Percentiles rank a stretch among this genome's conserved stretches.
phyloP scores from a whole-genome alignment of 1,284 basidiomycete species.

The Coriolopsis trogii region DNA sequence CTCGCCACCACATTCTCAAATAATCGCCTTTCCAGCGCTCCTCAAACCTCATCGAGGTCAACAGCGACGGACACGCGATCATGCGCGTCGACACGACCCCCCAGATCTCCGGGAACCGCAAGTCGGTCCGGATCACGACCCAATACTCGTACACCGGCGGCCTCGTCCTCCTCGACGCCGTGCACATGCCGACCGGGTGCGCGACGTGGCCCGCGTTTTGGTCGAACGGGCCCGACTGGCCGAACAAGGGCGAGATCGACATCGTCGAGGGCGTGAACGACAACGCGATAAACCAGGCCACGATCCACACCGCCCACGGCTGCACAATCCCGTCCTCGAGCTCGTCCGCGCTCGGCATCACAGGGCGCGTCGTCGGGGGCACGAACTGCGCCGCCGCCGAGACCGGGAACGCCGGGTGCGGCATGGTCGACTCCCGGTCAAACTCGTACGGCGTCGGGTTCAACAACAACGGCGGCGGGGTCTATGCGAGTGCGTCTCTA shows the following conservation, averaged over 20 bases:
- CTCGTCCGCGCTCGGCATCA: conserved; percentile 51
- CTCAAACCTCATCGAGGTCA: conserved; percentile 59
- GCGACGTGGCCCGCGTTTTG: conserved; percentile 80
- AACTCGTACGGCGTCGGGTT: conserved; percentile 70
- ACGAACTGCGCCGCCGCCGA: conserved; percentile 70
- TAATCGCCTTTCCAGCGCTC: conserved; percentile 42
- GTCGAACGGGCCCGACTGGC: conserved; percentile 72
- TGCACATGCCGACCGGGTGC: conserved; percentile 90
- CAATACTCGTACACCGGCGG: conserved; percentile 65
- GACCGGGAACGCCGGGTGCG: conserved; percentile 63
- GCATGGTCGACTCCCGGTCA: conserved; percentile 52
- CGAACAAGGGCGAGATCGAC: conserved; percentile 80
- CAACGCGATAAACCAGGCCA: conserved; percentile 78
- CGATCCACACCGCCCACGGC: conserved; percentile 78
- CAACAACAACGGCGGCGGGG: conserved; percentile 76
- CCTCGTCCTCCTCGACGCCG: conserved; percentile 79
- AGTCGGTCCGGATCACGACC: conserved; percentile 79
- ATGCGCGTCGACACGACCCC: conserved; percentile 87
- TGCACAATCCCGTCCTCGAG: conserved; percentile 63
- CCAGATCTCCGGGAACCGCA: conserved; percentile 63
- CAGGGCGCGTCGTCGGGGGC: conserved; percentile 63
- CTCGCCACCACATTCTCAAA: conserved; percentile 5
- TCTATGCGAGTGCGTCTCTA: conserved; percentile 72
- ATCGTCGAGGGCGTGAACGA: conserved; percentile 84
- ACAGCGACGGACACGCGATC: conserved; percentile 70